phyloP scores from a whole-genome alignment of 2,329 filamentous ascomycete genomes.

The Fusarium armeniacum region DNA sequence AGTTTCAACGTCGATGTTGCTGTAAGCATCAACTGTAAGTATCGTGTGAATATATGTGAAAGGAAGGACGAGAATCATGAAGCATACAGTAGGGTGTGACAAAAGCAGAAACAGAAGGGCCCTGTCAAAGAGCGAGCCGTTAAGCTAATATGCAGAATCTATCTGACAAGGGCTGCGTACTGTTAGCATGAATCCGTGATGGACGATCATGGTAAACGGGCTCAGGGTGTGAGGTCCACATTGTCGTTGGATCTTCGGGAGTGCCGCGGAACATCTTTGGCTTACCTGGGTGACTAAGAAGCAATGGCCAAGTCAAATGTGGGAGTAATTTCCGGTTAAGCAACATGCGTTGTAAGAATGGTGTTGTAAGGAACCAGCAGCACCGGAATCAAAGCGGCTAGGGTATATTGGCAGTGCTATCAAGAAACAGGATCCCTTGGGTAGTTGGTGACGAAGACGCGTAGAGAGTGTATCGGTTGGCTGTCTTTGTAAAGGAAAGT shows the following conservation, averaged over 20 bases:
- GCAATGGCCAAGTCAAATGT: constrained; percentile 51
- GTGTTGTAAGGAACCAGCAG: constrained; percentile 46
- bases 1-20: constrained; percentile 58
- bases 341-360: constrained; percentile 47
- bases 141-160: constrained; percentile 46
- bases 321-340: constrained; percentile 51
- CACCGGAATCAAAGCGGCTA: constrained; percentile 35
- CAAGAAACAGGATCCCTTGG: constrained; percentile 40
- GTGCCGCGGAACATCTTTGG: constrained; percentile 49
- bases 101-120: constrained; percentile 61
- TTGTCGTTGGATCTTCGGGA: constrained; percentile 52
- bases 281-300: constrained; percentile 51
- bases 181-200: constrained; percentile 50
- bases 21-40: constrained; percentile 47
- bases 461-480: constrained; percentile 34
- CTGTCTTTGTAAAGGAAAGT: constrained; percentile 44
- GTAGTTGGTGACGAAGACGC: constrained; percentile 30
- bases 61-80: constrained; percentile 46
- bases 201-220: constrained; percentile 44
- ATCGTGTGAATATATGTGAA: constrained; percentile 41
- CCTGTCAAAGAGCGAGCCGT: constrained; percentile 42
- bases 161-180: constrained; percentile 48
- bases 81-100: constrained; percentile 67
- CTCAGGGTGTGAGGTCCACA: constrained; percentile 48
- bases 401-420: constrained; percentile 44